Evolutionary conservation across 306 rosid species (phyloP), one percentile per base, ranked within the genome.

Genomic region (Acacia melanoxylon): DNA sequence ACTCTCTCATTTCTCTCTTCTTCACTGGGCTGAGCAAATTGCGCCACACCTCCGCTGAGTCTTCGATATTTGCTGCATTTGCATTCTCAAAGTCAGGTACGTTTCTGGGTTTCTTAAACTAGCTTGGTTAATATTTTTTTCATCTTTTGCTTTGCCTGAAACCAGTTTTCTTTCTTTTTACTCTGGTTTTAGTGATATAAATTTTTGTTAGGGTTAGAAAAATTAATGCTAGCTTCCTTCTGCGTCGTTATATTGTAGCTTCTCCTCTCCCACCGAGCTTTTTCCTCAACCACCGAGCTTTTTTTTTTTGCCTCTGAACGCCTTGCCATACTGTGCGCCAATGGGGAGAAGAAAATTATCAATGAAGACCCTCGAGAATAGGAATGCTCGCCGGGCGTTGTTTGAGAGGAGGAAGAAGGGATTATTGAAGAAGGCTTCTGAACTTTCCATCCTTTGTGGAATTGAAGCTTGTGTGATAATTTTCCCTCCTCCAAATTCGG

Each of bases 41-140:
- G 73, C 68, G 37, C 63, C 25, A 69, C 79, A 65, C 24, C 15
- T 52, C 73, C 62, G 16, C 22, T 14, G 73, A 17, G 8, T 54
- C 78, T 24, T 77, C 61, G 29, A 10, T 62, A 25, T 40, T 86
- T 79, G 88, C 27, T 46, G 82, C 75, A 49, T 81, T 74, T 74
- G 5, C 83, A 49, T 72, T 20, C 83, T 59, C 52, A 45, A 27
- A 31, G 76, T 79, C 88, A 84, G 90, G 95, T 90, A 78, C 66
- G 49, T 87, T 85, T 82, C 80, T 85, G 40, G 75, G 81, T 74
- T 75, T 58, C 67, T 33, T 4, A 42, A 61, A 52, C n/a, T 76
- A 85, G 78, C 81, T 77, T 84, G 61, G 56, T 74, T 45, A 33
- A 63, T 16, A 82, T 22, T n/a, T 68, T n/a, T 20, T 27, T 9